Evolutionary conservation across 352 stramenopile species (phyloP).

Genomic region (Phytophthora cryptogea): DNA sequence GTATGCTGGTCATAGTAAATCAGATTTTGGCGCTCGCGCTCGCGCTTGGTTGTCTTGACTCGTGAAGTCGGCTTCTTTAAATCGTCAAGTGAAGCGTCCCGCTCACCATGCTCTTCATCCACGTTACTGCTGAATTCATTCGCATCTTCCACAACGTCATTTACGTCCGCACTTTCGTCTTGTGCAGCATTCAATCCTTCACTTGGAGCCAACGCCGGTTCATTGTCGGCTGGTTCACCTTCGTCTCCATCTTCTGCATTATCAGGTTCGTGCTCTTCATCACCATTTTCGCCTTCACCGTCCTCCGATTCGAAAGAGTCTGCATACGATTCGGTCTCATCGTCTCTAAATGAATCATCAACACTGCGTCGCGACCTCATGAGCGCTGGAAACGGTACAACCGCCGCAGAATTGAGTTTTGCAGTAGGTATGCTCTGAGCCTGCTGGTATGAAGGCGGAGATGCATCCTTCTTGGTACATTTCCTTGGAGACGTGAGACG

Average conservation of each 20-base stretch:
- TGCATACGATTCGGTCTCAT: conserved; percentile 35
- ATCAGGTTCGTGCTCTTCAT: neutral
- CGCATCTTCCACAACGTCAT: neutral
- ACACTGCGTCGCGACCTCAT: neutral
- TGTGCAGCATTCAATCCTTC: neutral
- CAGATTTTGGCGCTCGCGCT: conserved; percentile 22
- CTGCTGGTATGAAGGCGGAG: conserved; percentile 48
- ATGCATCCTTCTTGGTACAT: neutral
- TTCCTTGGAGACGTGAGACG: conserved; percentile 29
- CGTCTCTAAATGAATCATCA: conserved; percentile 10
- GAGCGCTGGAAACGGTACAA: neutral
- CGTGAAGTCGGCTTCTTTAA: conserved; percentile 1
- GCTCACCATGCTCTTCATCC: neutral
- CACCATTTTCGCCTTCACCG: conserved; percentile 1
- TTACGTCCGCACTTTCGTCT: conserved; percentile 3
- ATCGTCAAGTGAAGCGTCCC: neutral
- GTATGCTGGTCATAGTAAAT: conserved; percentile 63
- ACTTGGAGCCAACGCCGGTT: neutral
- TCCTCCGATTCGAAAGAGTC: conserved; percentile 41
- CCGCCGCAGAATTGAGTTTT: neutral
- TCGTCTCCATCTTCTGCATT: conserved; percentile 10
- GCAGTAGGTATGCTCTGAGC: conserved; percentile 27
- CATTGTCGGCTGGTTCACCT: neutral
- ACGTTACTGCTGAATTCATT: neutral
- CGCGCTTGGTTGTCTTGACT: conserved; percentile 10